Percentiles rank a stretch among this genome's conserved stretches.
These are phyloP conservation scores for Oryza coarctata DNA, from an alignment of 176 grass and related monocot species.

Conservation along the genomic window DNA sequence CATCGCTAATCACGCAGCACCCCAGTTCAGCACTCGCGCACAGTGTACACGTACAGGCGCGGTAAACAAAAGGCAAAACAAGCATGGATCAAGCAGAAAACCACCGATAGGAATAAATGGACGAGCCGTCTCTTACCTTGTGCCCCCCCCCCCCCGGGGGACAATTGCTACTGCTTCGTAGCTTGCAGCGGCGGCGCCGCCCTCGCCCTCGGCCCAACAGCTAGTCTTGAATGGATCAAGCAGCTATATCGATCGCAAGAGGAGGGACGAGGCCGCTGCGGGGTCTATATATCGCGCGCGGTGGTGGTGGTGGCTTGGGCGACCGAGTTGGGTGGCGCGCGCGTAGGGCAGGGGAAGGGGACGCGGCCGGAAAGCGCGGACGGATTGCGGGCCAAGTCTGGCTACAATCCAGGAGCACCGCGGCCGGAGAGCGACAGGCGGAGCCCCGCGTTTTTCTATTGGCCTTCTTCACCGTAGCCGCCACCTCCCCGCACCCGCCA, in stretches of 20 bases:
- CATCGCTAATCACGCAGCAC: neutral
- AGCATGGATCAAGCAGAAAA: neutral
- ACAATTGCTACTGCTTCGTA: neutral
- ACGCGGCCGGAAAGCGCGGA: constrained; percentile 54
- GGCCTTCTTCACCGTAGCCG: constrained; percentile 77
- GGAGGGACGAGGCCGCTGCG: constrained; percentile 2
- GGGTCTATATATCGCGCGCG: constrained; percentile 34
- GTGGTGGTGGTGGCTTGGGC: constrained; percentile 5
- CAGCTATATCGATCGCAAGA: neutral
- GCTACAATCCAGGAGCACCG: constrained; percentile 58
- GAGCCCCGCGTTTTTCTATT: constrained; percentile 48
- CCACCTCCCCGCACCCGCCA: constrained; percentile 73
- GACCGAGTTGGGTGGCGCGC: constrained; percentile 25
- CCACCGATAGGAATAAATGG: neutral
- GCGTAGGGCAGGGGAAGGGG: neutral
- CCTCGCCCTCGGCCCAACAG: neutral
- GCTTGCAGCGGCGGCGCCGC: neutral
- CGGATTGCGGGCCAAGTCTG: constrained; percentile 86
- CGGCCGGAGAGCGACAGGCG: constrained; percentile 48
- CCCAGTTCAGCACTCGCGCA: neutral
- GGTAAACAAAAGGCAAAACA: neutral
- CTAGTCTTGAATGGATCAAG: neutral
- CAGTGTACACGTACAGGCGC: neutral
- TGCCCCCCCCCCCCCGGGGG: too few relatives aligned
- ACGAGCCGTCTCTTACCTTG: neutral